Conservation (phyloP, 2,329 filamentous ascomycete genomes). For the Achaetomium macrosporum region DNA sequence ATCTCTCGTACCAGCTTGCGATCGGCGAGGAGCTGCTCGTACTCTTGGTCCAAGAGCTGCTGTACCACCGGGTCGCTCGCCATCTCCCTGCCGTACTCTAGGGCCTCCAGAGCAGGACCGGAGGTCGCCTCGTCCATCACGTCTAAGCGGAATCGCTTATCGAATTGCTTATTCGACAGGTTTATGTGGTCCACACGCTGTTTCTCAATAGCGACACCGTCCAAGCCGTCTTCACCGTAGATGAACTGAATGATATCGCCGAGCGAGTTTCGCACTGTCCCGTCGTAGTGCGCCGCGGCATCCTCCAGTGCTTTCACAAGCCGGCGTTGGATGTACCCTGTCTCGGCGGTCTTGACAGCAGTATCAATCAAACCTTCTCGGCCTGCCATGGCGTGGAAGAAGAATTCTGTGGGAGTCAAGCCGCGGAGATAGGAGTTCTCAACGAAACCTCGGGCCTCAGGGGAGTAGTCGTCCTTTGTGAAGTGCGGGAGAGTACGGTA, state of each 20-base stretch:
- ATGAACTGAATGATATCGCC: constrained; percentile 96
- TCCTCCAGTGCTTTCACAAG: constrained; percentile 97
- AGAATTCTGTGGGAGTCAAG: constrained; percentile 92
- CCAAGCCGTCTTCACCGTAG: constrained; percentile 94
- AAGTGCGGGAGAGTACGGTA: constrained; percentile 96
- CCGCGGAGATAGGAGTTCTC: constrained; percentile 98
- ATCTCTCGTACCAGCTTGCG: constrained; percentile 66
- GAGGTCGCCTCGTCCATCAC: constrained; percentile 62
- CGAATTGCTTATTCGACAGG: constrained; percentile 71
- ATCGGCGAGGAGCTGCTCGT: constrained; percentile 68
- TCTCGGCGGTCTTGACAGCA: constrained; percentile 98
- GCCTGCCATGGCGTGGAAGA: constrained; percentile 99
- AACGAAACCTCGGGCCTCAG: constrained; percentile 93
- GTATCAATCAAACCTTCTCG: constrained; percentile 99
- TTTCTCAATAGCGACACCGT: constrained; percentile 88
- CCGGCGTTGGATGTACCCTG: constrained; percentile 97
- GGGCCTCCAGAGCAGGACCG: constrained; percentile 59
- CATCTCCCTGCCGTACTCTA: constrained; percentile 84
- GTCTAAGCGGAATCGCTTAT: constrained; percentile 77
- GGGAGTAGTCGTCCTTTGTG: constrained; percentile 98
- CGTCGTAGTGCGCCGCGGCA: constrained; percentile 95
- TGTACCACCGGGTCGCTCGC: constrained; percentile 84
- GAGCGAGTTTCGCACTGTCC: constrained; percentile 92
- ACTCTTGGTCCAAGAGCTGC: constrained; percentile 81
- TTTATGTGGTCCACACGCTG: constrained; percentile 84